A percentile compares a stretch with the other conserved stretches of the same genome.
phyloP scores from a whole-genome alignment of 306 rosid species.

The Begonia fuchsioides region DNA sequence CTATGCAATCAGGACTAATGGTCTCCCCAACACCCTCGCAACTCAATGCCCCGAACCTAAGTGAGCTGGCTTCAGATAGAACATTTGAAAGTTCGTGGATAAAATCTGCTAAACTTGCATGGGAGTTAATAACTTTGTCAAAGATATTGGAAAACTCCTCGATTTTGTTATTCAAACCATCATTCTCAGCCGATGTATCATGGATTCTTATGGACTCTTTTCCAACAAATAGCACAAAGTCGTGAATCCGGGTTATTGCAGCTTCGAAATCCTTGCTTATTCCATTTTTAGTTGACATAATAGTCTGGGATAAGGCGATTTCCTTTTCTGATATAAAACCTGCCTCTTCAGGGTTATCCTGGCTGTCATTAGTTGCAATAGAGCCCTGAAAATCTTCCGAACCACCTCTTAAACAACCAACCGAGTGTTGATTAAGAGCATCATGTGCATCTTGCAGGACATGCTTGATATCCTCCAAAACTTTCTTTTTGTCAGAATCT shows the following conservation, averaged over 20 bases:
- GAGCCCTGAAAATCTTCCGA: constrained; percentile 31
- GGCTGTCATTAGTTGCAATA: constrained; percentile 40
- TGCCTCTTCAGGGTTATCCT: constrained; percentile 56
- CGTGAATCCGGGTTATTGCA: constrained; percentile 69
- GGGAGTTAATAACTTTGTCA: constrained; percentile 26
- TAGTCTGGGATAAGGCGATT: constrained; percentile 25
- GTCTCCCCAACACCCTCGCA: constrained; percentile 59
- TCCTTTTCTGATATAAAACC: constrained; percentile 39
- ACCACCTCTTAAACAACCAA: constrained; percentile 21
- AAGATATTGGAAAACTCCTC: constrained; percentile 61
- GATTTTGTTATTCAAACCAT: constrained; percentile 47
- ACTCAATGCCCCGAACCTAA: constrained; percentile 57
- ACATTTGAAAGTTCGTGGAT: constrained; percentile 69
- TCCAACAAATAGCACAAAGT: constrained; percentile 54
- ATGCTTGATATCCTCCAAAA: constrained; percentile 61
- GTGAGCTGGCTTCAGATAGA: constrained; percentile 56
- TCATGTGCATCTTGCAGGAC: constrained; percentile 53
- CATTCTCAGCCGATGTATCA: constrained; percentile 33
- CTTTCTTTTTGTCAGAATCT: constrained; percentile 55
- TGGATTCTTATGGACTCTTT: constrained; percentile 58
- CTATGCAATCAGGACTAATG: constrained; percentile 85
- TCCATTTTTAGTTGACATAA: constrained; percentile 14
- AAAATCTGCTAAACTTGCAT: constrained; percentile 50
- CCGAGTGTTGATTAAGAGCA: constrained; percentile 24
- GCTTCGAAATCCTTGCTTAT: constrained; percentile 47